phyloP scores from a whole-genome alignment of 2,329 filamentous ascomycete genomes.

The Monascus ruber region DNA sequence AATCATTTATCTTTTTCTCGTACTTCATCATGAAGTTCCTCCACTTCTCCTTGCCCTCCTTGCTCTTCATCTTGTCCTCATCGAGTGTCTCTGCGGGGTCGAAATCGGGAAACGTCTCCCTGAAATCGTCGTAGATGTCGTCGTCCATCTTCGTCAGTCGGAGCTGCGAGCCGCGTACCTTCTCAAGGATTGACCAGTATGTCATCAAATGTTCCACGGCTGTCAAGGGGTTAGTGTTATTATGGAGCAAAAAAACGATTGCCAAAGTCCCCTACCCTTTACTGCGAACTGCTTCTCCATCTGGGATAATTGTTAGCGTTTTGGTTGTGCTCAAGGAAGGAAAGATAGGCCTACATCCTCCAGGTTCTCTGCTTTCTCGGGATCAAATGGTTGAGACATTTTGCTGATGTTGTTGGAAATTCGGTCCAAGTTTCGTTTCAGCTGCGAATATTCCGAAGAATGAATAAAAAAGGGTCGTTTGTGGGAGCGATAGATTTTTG shows the following conservation, averaged over 20 bases:
- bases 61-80: conserved; percentile 97
- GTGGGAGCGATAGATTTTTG: too few species aligned
- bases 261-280: conserved; percentile 50
- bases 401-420: conserved; percentile 8
- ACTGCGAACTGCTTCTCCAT: conserved; percentile 99
- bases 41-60: conserved; percentile 87
- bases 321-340: conserved; percentile 2
- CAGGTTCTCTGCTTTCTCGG: conserved; percentile 57
- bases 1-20: conserved; percentile 92
- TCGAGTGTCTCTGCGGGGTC: conserved; percentile 69
- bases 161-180: conserved; percentile 74
- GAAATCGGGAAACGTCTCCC: conserved; percentile 82
- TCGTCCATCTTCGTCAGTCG: conserved; percentile 90
- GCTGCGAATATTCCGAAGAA: too few species aligned
- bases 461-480: too few species aligned
- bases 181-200: conserved; percentile 93
- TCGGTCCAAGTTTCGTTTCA: too few species aligned
- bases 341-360: conserved; percentile 46
- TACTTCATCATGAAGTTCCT: conserved; percentile 87
- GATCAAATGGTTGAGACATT: conserved; percentile 37
- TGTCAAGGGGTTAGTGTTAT: conserved; percentile 7
- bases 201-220: conserved; percentile 93
- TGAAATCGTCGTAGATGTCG: conserved; percentile 85
- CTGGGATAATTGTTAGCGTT: conserved; percentile 36
- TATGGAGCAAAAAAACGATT: background rate